These are phyloP conservation scores for Hemerocallis citrina DNA, from an alignment of 106 monocot genomes.

Conservation along the genomic window DNA sequence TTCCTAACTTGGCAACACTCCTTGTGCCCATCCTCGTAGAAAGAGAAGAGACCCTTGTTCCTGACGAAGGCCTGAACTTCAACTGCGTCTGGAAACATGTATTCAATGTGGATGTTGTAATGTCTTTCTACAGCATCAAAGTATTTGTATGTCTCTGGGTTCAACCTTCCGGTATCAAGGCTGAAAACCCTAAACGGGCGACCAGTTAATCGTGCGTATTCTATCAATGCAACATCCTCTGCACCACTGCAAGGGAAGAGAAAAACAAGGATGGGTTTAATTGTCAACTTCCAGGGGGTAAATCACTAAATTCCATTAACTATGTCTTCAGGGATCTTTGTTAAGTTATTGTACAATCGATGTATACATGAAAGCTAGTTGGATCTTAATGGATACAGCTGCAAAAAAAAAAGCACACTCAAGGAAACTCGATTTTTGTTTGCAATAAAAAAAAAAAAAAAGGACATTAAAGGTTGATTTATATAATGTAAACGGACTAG, in stretches of 20 bases:
- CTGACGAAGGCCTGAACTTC: constrained; percentile 89
- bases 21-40: constrained; percentile 97
- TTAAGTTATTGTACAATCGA: too few relatives aligned
- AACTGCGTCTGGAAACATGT: constrained; percentile 83
- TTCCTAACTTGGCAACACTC: constrained; percentile 91
- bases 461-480: too few relatives aligned
- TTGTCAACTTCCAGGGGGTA: neutral
- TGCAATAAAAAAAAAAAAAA: too few relatives aligned
- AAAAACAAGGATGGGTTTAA: neutral
- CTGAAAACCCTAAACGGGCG: constrained; percentile 94
- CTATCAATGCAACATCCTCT: constrained; percentile 92
- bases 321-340: too few relatives aligned
- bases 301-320: too few relatives aligned
- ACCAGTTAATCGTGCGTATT: constrained; percentile 74
- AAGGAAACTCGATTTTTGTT: too few relatives aligned
- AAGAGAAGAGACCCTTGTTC: constrained; percentile 87
- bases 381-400: too few relatives aligned
- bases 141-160: constrained; percentile 84
- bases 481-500: too few relatives aligned
- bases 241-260: constrained; percentile 59
- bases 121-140: constrained; percentile 76
- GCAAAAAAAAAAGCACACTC: too few relatives aligned
- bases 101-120: constrained; percentile 86
- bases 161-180: constrained; percentile 87
- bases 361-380: too few relatives aligned